Conservation (phyloP, 2,329 filamentous ascomycete genomes). For the Pseudogymnoascus sp. region DNA sequence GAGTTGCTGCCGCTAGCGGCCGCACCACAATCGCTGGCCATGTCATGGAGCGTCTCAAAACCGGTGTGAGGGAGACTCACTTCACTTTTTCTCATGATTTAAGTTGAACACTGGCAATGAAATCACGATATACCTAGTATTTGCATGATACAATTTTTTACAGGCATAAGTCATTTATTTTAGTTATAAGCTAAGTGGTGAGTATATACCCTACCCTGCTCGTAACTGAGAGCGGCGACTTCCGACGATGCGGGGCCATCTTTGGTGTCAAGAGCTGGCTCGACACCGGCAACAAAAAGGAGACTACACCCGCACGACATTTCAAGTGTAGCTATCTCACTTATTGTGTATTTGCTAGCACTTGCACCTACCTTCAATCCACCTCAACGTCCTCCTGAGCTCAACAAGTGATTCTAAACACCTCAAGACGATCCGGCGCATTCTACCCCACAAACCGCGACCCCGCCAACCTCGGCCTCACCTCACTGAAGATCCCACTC, state of each 20-base stretch:
- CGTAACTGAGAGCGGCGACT: neutral
- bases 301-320: neutral
- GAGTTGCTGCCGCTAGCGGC: constrained; percentile 8
- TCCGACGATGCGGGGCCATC: neutral
- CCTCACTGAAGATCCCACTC: neutral
- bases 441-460: neutral
- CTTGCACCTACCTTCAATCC: neutral
- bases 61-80: neutral
- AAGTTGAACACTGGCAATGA: neutral
- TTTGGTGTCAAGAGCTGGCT: neutral
- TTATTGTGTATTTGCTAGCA: neutral
- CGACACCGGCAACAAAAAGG: neutral
- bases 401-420: neutral
- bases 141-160: neutral
- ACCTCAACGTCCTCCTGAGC: neutral
- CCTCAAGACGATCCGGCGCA: neutral
- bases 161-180: neutral
- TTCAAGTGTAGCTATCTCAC: neutral
- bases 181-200: neutral
- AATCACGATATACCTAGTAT: neutral
- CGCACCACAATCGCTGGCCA: neutral
- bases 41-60: neutral
- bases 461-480: neutral
- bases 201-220: neutral
- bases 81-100: neutral